Evolutionary conservation across 371 early-diverging fungal species (phyloP).

Genomic region (Parasitella parasitica): DNA sequence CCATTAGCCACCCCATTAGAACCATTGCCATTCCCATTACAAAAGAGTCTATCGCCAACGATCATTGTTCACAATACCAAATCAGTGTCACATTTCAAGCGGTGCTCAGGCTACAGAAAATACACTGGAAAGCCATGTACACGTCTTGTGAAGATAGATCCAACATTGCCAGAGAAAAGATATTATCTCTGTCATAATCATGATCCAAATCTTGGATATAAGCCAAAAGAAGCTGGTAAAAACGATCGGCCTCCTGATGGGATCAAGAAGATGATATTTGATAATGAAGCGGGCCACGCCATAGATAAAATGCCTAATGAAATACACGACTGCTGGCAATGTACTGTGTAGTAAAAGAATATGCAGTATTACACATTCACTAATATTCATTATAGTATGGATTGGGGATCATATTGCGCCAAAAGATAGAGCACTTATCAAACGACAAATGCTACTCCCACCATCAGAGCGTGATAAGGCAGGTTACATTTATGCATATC

Average conservation of each 20-base stretch:
- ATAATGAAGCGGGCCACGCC: neutral
- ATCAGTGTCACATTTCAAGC: neutral
- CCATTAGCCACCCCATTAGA: neutral
- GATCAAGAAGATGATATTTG: neutral
- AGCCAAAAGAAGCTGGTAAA: no score
- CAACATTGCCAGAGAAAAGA: neutral
- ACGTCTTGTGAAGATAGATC: neutral
- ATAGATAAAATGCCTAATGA: neutral
- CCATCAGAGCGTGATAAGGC: slow-evolving; percentile 44
- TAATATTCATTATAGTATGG: slow-evolving; percentile 26
- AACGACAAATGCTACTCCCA: slow-evolving; percentile 46
- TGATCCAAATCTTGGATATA: neutral
- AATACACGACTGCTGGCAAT: slow-evolving; percentile 17
- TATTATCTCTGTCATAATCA: slow-evolving; percentile 1
- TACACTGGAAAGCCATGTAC: slow-evolving; percentile 4
- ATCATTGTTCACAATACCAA: neutral
- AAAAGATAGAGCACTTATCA: slow-evolving; percentile 3
- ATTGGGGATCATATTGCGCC: slow-evolving; percentile 11
- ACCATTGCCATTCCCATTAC: neutral
- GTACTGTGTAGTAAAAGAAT: neutral
- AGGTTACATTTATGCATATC: slow-evolving; percentile 57
- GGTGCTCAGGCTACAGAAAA: slow-evolving; percentile 3
- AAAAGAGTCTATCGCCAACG: no score
- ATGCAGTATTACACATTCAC: neutral
- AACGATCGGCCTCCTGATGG: neutral